A percentile compares a stretch with the other conserved stretches of the same genome.
phyloP scores from a whole-genome alignment of 2,329 filamentous ascomycete genomes.

The Fusarium fracticaudum region DNA sequence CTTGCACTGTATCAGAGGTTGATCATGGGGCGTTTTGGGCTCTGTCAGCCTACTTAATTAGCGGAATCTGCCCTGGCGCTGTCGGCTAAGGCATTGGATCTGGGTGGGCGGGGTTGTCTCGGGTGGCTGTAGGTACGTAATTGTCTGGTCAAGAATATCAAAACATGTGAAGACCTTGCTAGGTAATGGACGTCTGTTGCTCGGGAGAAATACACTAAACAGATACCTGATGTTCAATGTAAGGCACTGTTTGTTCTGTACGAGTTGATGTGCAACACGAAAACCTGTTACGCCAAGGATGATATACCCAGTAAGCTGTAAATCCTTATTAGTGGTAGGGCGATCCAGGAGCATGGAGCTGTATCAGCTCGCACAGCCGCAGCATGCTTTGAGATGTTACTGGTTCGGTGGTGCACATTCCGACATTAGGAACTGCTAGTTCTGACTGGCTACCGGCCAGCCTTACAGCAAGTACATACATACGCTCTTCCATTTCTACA shows the following conservation, averaged over 20 bases:
- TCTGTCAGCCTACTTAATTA: conserved; percentile 1
- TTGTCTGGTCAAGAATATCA: not conserved
- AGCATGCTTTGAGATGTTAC: not conserved
- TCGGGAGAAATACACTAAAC: not conserved
- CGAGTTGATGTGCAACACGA: not conserved
- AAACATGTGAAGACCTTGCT: not conserved
- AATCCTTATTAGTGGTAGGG: not conserved
- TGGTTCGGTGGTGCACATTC: not conserved
- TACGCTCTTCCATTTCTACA: not conserved
- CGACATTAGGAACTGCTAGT: not conserved
- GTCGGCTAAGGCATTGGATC: not conserved
- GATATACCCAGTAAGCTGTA: not conserved
- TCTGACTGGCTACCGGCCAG: not conserved
- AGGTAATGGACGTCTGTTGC: not conserved
- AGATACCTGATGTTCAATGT: not conserved
- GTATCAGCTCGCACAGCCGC: conserved; percentile 12
- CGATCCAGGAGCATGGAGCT: conserved; percentile 6
- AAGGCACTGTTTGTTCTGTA: not conserved
- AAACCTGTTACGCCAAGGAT: not conserved
- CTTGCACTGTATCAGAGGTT: not conserved
- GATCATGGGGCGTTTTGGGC: conserved; percentile 10
- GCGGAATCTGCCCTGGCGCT: not conserved
- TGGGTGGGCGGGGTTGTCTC: not conserved
- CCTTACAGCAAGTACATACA: not conserved
- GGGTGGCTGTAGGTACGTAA: not conserved